Conservation (phyloP, 163 green algal species). For the Chlamydomonas reinhardtii region DNA sequence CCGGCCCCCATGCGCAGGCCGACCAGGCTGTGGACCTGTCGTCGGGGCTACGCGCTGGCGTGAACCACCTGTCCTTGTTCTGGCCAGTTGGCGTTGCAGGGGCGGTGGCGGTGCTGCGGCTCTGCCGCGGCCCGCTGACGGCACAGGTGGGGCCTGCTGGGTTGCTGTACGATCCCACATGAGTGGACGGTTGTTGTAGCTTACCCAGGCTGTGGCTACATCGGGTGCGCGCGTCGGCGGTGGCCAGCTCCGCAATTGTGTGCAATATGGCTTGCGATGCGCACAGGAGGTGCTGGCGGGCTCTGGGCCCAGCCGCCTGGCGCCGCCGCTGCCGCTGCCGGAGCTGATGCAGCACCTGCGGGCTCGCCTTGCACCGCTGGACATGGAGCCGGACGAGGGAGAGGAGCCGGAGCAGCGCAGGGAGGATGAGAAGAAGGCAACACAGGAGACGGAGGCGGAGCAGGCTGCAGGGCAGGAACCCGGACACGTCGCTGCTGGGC, state of each 20-base stretch:
- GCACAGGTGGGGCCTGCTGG: too few species aligned
- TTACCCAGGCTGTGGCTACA: too few species aligned
- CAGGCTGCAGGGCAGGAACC: not conserved
- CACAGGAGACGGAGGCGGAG: not conserved
- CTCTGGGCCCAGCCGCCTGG: too few species aligned
- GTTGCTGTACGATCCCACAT: too few species aligned
- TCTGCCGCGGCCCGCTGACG: not conserved
- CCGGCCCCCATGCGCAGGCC: not conserved
- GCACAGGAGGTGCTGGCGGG: too few species aligned
- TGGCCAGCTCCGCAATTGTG: too few species aligned
- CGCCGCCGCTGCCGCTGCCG: not conserved
- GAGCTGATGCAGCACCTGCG: not conserved
- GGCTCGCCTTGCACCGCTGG: not conserved
- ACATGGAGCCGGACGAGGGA: not conserved
- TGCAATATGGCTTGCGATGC: too few species aligned
- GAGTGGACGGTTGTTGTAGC: too few species aligned
- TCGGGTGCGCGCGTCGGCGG: too few species aligned
- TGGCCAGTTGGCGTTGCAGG: slow-evolving; percentile 27
- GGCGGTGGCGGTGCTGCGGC: slow-evolving; percentile 22
- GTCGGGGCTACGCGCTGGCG: not conserved
- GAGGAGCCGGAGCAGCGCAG: too few species aligned
- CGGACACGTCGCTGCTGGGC: not conserved
- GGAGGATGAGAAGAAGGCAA: not conserved
- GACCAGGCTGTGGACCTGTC: slow-evolving; percentile 32
- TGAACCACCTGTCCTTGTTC: slow-evolving; percentile 25